Base-by-base conservation (phyloP, 169 alveolate genomes). In the Cyclospora cayetanensis region DNA sequence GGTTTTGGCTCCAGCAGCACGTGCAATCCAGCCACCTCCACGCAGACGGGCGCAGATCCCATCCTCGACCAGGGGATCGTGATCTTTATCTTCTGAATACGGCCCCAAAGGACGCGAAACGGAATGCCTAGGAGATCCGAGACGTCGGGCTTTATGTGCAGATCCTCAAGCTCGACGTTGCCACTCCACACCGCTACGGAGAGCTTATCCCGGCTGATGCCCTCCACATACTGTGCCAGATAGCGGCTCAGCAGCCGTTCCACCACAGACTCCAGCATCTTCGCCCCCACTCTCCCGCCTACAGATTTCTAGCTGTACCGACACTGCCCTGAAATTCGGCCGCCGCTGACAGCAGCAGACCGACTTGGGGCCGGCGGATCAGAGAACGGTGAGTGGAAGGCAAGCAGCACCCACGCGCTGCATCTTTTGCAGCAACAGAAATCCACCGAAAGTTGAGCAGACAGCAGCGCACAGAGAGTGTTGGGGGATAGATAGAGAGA, bases 151-250 rank as follows among this genome's bases (percentile, higher is more conserved):
- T 96, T 96, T 34, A 96, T 91, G 65, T 94, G 94, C 50, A 96
- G 88, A 72, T 95, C 96, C 74, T 95, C 97, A 43, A 96, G 93
- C 72, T 93, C 95, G 35, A 96, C 94, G 92, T 96, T 94, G 29
- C 98, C 98, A n/a, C 97, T 95, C 98, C 98, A 96, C n/a, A 96
- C 97, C 5, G 97, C 98, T 90, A 96, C 94, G 72, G 95, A 97
- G 53, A 96, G 92, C 91, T 96, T 95, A 83, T 94, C 95, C 15
- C 96, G 95, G 63, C 86, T 70, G 52, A 96, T 96, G 22, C 98
- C 98, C 83, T 94, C 96, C 60, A 96, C 98, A 74, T 96, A 96
- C 63, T 96, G 97, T 18, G 98, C 98, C 42, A 96, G 94, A 85
- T 95, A 96, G 91, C 95, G 95, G 90, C 95, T 95, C 66, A 96